Base-by-base conservation (phyloP, 805 yeast species). In the Saccharomycopsis vini region DNA sequence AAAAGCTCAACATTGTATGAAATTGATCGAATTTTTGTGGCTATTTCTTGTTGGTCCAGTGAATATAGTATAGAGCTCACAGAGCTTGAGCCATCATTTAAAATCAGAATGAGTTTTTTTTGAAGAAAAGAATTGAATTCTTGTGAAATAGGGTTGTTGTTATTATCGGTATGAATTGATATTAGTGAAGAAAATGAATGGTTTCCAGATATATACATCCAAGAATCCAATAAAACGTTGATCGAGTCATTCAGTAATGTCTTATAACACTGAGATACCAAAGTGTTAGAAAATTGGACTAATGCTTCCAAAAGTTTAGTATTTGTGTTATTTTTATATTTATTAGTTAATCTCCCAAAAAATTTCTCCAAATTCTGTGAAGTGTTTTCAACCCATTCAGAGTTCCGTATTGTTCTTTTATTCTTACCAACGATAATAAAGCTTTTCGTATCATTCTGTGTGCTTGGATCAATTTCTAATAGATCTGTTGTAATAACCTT, bases 41-140 rank as follows among this genome's bases (percentile, higher is more conserved):
- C 22, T 12, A 42, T 24, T 15, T 41, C 45, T 16, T 31, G 34
- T 10, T 35, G 37, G 20, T 45, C 45, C 6, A 43, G 20, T 3
- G 38, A 21, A 16, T 45, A 45, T 3, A 45, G 24, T 21, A 40
- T 15, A 12, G 47, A 39, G 5, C 36, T 21, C n/a, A 34, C n/a
- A n/a, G n/a, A n/a, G n/a, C n/a, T n/a, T n/a, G n/a, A n/a, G n/a
- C n/a, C n/a, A n/a, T n/a, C n/a, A n/a, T n/a, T n/a, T n/a, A n/a
- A n/a, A n/a, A n/a, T n/a, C n/a, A n/a, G n/a, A n/a, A n/a, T n/a
- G n/a, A n/a, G n/a, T n/a, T n/a, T n/a, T n/a, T n/a, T n/a, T n/a
- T n/a, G n/a, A n/a, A n/a, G n/a, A n/a, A n/a, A n/a, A n/a, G n/a
- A n/a, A n/a, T n/a, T n/a, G n/a, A n/a, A n/a, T n/a, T n/a, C n/a